Percentiles rank a stretch among this genome's conserved stretches.
Evolutionary conservation across 2,329 filamentous ascomycete genomes (phyloP).

Genomic region (Monosporascus ibericus): DNA sequence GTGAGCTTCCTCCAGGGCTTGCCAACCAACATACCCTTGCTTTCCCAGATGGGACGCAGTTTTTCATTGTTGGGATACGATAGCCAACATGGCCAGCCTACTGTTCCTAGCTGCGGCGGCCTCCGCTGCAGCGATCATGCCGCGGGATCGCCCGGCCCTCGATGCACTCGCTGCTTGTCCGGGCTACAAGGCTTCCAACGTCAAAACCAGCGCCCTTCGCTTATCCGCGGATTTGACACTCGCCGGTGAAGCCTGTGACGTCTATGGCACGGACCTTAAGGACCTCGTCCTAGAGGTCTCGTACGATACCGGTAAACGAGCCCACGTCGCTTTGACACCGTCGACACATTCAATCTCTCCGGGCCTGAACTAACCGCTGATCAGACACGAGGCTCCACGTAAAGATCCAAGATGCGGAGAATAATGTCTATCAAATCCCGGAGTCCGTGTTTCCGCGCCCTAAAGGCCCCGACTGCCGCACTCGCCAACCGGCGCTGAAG

Average conservation of each 20-base stretch:
- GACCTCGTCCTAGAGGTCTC: constrained; percentile 56
- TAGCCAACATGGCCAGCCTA: constrained; percentile 19
- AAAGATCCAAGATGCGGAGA: constrained; percentile 64
- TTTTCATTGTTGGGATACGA: neutral
- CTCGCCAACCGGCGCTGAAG: constrained; percentile 18
- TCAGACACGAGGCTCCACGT: constrained; percentile 65
- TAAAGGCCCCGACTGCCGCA: constrained; percentile 9
- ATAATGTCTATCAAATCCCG: constrained; percentile 69
- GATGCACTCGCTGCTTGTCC: constrained; percentile 42
- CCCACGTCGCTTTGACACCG: no score
- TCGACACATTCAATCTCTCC: neutral
- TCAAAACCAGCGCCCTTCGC: constrained; percentile 41
- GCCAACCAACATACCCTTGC: no score
- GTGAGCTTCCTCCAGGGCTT: no score
- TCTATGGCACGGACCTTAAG: constrained; percentile 63
- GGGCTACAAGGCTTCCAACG: constrained; percentile 55
- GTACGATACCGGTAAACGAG: constrained; percentile 47
- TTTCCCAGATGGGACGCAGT: neutral
- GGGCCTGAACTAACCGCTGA: constrained; percentile 2
- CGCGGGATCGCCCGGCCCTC: constrained; percentile 18
- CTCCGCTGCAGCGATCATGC: constrained; percentile 19
- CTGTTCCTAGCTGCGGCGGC: constrained; percentile 19
- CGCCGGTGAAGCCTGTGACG: constrained; percentile 59
- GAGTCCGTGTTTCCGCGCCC: constrained; percentile 62
- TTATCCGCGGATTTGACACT: constrained; percentile 59